A percentile compares a stretch with the other conserved stretches of the same genome.
phyloP scores from a whole-genome alignment of 2,329 filamentous ascomycete genomes.

The Akanthomyces uredinophilus region DNA sequence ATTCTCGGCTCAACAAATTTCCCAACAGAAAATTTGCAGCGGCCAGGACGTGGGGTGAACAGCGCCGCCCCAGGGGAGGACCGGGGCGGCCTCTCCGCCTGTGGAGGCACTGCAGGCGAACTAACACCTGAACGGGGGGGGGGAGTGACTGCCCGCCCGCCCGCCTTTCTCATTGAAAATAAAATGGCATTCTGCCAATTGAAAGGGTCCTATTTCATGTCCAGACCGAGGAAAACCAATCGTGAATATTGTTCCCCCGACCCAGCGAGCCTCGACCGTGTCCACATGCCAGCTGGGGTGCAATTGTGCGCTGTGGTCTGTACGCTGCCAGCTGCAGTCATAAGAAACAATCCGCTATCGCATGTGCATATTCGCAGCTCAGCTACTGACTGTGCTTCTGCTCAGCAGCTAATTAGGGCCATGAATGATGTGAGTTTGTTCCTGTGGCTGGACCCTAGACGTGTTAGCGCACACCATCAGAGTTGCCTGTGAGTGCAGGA shows the following conservation, averaged over 20 bases:
- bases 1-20: conserved; percentile 32
- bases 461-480: conserved; percentile 1
- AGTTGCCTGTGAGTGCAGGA: neutral
- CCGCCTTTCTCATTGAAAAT: neutral
- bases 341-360: neutral
- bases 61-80: neutral
- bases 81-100: neutral
- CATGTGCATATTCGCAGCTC: neutral
- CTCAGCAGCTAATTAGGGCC: neutral
- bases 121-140: neutral
- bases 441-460: neutral
- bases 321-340: no score
- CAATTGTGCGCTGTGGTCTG: no score
- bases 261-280: neutral
- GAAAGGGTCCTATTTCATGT: neutral
- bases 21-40: conserved; percentile 29
- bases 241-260: no score
- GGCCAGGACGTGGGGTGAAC: neutral
- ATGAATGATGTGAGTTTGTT: neutral
- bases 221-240: neutral
- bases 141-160: neutral
- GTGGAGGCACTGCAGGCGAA: neutral
- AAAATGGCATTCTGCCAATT: neutral
- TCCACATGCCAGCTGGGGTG: neutral
- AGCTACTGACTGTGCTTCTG: neutral